Base-by-base conservation (phyloP, 495 filamentous ascomycete species). In the Penicillium herquei region DNA sequence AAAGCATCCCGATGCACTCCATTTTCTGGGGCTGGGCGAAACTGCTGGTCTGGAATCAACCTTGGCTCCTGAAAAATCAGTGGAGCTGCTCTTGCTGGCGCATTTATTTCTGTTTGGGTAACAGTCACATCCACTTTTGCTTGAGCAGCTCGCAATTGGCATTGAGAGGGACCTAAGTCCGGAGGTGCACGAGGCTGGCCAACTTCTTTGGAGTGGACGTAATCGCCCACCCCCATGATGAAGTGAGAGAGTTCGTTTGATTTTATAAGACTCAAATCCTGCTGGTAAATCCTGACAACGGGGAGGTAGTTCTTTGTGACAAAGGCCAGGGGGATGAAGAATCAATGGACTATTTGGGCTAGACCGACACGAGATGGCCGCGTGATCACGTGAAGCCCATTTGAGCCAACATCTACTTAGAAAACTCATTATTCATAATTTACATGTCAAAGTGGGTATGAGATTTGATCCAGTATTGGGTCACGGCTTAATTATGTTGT, bases 141-240 rank as follows among this genome's bases (percentile, higher is more conserved):
- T 53, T 72, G 69, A 21, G 74, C 74, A 10, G 70, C 71, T 55
- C 73, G 58, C 31, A 65, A 45, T 47, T 72, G 69, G 49, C 72
- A 67, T 53, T 66, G 66, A 33, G 61, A 68, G 31, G 64, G 49
- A 31, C 49, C 57, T 8, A 69, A 58, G 52, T 58, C 63, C 39
- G 62, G 47, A 50, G 63, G 41, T 35, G 67, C 62, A 55, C 64
- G 71, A 58, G 59, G 64, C 41, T 69, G 70, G 54, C 66, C 67
- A 42, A 60, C 68, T 57, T 75, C 70, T 55, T 67, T 76, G 39
- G 72, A 71, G 54, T 74, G 73, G 58, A 78, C 59, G 63, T 72
- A 78, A 51, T 78, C 72, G 44, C 75, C 75, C 48, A 78, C 75
- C 13, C 72, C 73, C 75, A 78, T 78, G 44, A 40, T 70, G 57